Percentiles rank a stretch among this genome's conserved stretches.
These are phyloP conservation scores for Ramalina intermedia DNA, from an alignment of 495 filamentous ascomycete species.

Conservation along the genomic window DNA sequence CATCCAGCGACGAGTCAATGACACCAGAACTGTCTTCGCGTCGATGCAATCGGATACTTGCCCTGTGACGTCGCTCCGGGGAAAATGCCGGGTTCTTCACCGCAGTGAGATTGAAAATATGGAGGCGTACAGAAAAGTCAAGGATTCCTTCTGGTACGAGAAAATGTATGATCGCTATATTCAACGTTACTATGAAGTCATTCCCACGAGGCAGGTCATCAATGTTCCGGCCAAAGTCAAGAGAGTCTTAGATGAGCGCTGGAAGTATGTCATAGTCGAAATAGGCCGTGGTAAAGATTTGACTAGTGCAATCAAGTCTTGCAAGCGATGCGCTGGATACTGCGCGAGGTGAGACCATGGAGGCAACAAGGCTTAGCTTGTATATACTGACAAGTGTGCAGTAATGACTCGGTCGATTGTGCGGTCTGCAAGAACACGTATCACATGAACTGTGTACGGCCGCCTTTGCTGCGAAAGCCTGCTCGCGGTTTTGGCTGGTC, in stretches of 20 bases:
- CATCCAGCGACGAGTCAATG: constrained; percentile 78
- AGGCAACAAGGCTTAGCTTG: background rate
- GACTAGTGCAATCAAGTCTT: constrained; percentile 89
- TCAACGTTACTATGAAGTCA: constrained; percentile 91
- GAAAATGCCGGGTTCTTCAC: constrained; percentile 82
- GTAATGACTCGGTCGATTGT: constrained; percentile 91
- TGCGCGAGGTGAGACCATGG: constrained; percentile 61
- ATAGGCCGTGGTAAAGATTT: constrained; percentile 83
- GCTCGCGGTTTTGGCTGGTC: constrained; percentile 97
- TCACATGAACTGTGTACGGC: constrained; percentile 96
- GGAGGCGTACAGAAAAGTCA: constrained; percentile 65
- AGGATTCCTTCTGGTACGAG: constrained; percentile 90
- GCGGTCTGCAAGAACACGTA: constrained; percentile 89
- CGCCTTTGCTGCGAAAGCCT: constrained; percentile 86
- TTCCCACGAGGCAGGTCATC: constrained; percentile 81
- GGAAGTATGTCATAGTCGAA: constrained; percentile 91
- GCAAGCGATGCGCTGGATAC: constrained; percentile 79
- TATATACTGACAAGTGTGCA: constrained; percentile 18
- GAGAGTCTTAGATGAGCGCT: constrained; percentile 84
- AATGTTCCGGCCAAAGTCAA: constrained; percentile 92
- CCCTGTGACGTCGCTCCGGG: constrained; percentile 79
- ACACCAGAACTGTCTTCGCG: constrained; percentile 78
- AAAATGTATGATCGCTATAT: constrained; percentile 98
- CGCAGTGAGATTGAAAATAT: constrained; percentile 70
- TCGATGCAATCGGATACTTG: constrained; percentile 98